Evolutionary conservation across 257 asterid genomes (phyloP).

Genomic region (Thymus quinquecostatus): DNA sequence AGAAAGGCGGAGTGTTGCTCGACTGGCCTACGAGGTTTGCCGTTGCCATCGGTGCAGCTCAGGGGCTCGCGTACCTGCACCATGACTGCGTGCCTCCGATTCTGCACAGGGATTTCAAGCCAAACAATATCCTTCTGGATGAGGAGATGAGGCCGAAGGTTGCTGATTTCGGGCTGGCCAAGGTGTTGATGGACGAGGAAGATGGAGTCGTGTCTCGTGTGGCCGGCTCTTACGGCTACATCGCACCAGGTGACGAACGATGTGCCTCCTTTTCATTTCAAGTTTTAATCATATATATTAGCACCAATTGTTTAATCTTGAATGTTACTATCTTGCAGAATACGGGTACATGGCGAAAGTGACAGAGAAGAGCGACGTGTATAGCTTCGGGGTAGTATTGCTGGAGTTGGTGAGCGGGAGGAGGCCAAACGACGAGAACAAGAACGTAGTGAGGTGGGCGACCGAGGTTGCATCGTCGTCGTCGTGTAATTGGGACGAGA

Average conservation of each 20-base stretch:
- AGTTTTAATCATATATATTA: too few relatives aligned
- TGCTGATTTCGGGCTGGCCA: conserved; percentile 39
- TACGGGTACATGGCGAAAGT: conserved; percentile 75
- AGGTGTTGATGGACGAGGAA: conserved; percentile 27
- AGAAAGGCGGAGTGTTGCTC: conserved; percentile 28
- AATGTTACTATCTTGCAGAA: conserved; percentile 29
- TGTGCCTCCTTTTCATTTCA: too few relatives aligned
- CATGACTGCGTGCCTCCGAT: conserved; percentile 37
- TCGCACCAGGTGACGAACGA: conserved; percentile 20
- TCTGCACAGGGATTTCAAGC: conserved; percentile 37
- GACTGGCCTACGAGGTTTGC: conserved; percentile 35
- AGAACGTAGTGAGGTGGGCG: conserved; percentile 70
- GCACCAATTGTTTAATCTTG: too few relatives aligned
- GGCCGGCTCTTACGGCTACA: conserved; percentile 35
- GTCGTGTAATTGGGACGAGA: conserved; percentile 31
- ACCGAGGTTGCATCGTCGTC: conserved; percentile 44
- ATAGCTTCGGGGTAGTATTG: conserved; percentile 76
- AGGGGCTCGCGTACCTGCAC: conserved; percentile 37
- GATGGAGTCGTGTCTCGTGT: conserved; percentile 33
- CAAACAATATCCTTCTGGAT: conserved; percentile 32
- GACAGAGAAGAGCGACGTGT: conserved; percentile 81
- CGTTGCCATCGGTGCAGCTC: conserved; percentile 33
- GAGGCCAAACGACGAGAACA: conserved; percentile 64
- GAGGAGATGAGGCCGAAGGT: conserved; percentile 36
- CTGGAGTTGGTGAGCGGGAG: conserved; percentile 67